phyloP scores from a whole-genome alignment of 495 filamentous ascomycete genomes.

The Neurospora cerealis region DNA sequence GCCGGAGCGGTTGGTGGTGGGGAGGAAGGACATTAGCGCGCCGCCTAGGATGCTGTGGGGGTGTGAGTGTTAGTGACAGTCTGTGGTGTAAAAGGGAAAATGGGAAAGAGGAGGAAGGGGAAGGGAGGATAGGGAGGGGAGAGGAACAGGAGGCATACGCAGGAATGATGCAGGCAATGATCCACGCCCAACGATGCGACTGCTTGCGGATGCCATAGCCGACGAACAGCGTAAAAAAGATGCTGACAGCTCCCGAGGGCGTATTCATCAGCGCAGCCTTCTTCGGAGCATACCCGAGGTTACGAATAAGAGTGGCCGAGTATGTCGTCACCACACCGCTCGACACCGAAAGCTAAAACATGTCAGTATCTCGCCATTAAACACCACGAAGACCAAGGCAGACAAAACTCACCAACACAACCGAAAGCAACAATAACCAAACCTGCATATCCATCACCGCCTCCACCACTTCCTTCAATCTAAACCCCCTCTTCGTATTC shows the following conservation, averaged over 20 bases:
- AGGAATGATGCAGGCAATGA: constrained; percentile 23
- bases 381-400: too few species aligned
- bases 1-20: constrained; percentile 32
- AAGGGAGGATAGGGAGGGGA: neutral
- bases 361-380: neutral
- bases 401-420: constrained; percentile 14
- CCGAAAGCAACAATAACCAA: constrained; percentile 22
- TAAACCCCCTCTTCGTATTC: constrained; percentile 36
- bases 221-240: constrained; percentile 43
- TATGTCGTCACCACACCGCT: constrained; percentile 53
- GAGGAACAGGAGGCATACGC: constrained; percentile 13
- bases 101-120: neutral
- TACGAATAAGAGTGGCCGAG: constrained; percentile 48
- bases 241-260: constrained; percentile 46
- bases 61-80: neutral
- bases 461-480: constrained; percentile 27
- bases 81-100: too few species aligned
- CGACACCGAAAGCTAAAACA: constrained; percentile 35
- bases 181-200: constrained; percentile 28
- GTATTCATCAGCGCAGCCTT: constrained; percentile 50
- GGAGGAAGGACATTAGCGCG: constrained; percentile 50
- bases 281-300: constrained; percentile 45
- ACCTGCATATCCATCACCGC: constrained; percentile 26
- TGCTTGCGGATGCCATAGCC: constrained; percentile 30
- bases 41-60: constrained; percentile 39